Percentiles rank a stretch among this genome's conserved stretches.
These are phyloP conservation scores for Venturia carpophila DNA, from an alignment of 2,329 filamentous ascomycete genomes.

Conservation along the genomic window DNA sequence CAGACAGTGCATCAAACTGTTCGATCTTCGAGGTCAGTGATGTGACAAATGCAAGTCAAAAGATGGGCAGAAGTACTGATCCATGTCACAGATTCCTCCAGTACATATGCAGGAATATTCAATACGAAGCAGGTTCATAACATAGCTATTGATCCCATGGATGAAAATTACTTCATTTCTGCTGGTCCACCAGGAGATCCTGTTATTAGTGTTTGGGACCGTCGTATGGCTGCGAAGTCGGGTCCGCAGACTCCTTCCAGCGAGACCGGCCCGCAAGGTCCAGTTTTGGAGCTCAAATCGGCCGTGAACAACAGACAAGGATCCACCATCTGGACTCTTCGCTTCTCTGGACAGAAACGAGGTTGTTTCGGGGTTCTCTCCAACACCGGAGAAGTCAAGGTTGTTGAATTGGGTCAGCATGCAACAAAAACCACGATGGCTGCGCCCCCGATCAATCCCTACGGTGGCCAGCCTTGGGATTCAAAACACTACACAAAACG, in stretches of 20 bases:
- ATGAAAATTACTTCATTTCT: slow-evolving; percentile 78
- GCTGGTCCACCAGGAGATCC: slow-evolving; percentile 65
- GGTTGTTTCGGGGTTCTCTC: slow-evolving; percentile 52
- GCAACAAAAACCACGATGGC: slow-evolving; percentile 13
- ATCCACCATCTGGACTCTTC: slow-evolving; percentile 53
- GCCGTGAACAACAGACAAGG: slow-evolving; percentile 43
- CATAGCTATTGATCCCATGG: slow-evolving; percentile 67
- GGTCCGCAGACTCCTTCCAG: slow-evolving; percentile 30
- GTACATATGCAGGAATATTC: slow-evolving; percentile 40
- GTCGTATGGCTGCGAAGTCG: slow-evolving; percentile 38
- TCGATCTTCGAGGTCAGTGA: slow-evolving; percentile 64
- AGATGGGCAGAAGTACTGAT: slow-evolving; percentile 21
- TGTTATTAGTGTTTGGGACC: slow-evolving; percentile 70
- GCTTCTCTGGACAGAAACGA: slow-evolving; percentile 51
- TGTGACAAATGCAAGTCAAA: slow-evolving; percentile 31
- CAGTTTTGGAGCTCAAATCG: slow-evolving; percentile 51
- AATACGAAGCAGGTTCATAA: slow-evolving; percentile 56
- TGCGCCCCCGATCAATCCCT: slow-evolving; percentile 19
- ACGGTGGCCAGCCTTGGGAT: slow-evolving; percentile 32
- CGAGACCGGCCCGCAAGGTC: slow-evolving; percentile 47
- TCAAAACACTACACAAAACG: slow-evolving; percentile 39
- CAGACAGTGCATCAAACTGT: slow-evolving; percentile 64
- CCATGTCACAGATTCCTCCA: slow-evolving; percentile 30
- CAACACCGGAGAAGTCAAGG: slow-evolving; percentile 51
- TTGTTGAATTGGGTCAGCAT: slow-evolving; percentile 48